Conservation (phyloP, 78 protist genomes). For the Chrysochromulina tobinii region DNA sequence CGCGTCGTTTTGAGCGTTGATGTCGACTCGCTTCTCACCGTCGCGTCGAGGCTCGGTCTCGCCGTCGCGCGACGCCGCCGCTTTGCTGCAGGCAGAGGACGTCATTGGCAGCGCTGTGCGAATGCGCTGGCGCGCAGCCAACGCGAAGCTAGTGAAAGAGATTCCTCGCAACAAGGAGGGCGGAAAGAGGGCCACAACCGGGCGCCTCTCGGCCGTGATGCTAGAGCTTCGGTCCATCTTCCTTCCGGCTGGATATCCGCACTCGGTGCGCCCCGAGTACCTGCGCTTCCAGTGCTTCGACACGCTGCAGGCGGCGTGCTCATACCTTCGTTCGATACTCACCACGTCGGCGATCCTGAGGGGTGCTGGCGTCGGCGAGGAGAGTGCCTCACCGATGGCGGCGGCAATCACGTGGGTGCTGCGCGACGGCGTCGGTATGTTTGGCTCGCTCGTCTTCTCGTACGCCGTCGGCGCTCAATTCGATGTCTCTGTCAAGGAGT, state of each 20-base stretch:
- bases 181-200: no score
- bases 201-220: no score
- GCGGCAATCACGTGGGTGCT: constrained; percentile 39
- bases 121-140: no score
- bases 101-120: no score
- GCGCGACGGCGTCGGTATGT: constrained; percentile 48
- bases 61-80: no score
- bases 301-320: constrained; percentile 68
- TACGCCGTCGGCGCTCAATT: not conserved
- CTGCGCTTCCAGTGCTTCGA: constrained; percentile 72
- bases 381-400: constrained; percentile 36
- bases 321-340: constrained; percentile 5
- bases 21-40: no score
- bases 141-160: no score
- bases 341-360: not conserved
- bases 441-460: constrained; percentile 34
- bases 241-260: constrained; percentile 77
- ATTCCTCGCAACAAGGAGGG: no score
- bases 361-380: constrained; percentile 45
- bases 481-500: constrained; percentile 14
- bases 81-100: no score
- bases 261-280: constrained; percentile 72
- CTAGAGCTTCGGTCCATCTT: not conserved
- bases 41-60: no score
- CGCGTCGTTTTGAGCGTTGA: no score